Base-by-base conservation (phyloP, 192 early-diverging fungal species). In the Borealophlyctis nickersoniae region DNA sequence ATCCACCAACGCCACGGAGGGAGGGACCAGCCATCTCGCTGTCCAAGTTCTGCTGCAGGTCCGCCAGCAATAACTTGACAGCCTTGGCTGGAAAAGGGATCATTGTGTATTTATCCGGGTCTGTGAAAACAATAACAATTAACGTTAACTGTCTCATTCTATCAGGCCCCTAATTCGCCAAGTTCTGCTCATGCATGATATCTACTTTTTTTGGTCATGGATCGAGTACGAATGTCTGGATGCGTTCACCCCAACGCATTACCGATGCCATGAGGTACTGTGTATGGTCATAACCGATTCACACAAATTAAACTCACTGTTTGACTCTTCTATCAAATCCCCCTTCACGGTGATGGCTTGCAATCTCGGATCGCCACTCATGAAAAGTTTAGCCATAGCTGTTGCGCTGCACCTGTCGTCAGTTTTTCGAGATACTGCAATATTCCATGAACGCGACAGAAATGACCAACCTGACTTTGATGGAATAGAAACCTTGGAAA, bases 81-180 rank as follows among this genome's bases (percentile, higher is more conserved):
- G 92, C 92, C 75, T 95, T 98, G 63, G 82, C 85, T 4, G 87
- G 74, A 32, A 92, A 88, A 22, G 91, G 87, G 23, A 94, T 81
- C 27, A 75, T 74, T 2, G 86, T 88, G 73, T 85, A 94, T 52
- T 91, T 85, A 33, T 92, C 90, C 24, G 93, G 88, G 33, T 78
- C 88, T 89, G 73, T 28, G 7, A n/a, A n/a, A n/a, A n/a, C n/a
- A n/a, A n/a, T n/a, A n/a, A n/a, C n/a, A n/a, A n/a, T n/a, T n/a
- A n/a, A n/a, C n/a, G n/a, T n/a, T n/a, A n/a, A n/a, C n/a, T n/a
- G n/a, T n/a, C n/a, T n/a, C n/a, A n/a, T n/a, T n/a, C n/a, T n/a
- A n/a, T n/a, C n/a, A n/a, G n/a, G n/a, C n/a, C n/a, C n/a, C n/a
- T n/a, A n/a, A n/a, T n/a, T n/a, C n/a, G n/a, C n/a, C n/a, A n/a